These are phyloP conservation scores for Durio zibethinus DNA, from an alignment of 345 rosid genomes.

Conservation along the genomic window DNA sequence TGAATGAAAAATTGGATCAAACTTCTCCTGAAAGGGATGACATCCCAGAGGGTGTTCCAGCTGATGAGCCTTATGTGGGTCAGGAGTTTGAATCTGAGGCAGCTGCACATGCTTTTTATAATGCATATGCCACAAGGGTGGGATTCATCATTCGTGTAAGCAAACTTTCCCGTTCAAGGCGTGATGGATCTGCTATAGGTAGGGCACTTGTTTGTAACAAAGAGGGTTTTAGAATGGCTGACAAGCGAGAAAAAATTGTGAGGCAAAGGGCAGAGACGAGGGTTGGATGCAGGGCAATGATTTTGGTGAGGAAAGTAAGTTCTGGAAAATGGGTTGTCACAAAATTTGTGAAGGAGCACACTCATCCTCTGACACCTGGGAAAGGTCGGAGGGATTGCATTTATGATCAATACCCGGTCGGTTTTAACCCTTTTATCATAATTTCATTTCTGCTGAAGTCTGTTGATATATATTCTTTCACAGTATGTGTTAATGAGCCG, in stretches of 20 bases:
- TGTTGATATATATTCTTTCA: not conserved
- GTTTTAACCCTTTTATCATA: conserved; percentile 26
- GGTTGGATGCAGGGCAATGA: conserved; percentile 99
- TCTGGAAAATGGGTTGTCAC: conserved; percentile 94
- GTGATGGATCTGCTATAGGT: conserved; percentile 93
- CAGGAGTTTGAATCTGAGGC: conserved; percentile 93
- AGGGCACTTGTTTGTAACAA: conserved; percentile 96
- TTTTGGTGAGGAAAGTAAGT: conserved; percentile 86
- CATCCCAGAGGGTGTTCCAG: conserved; percentile 34
- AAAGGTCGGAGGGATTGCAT: conserved; percentile 88
- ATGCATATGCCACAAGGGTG: conserved; percentile 73
- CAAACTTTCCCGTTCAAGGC: conserved; percentile 92
- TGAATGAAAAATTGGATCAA: conserved; percentile 48
- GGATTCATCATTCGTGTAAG: conserved; percentile 97
- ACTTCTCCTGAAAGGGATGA: conserved; percentile 30
- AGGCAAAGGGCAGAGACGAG: conserved; percentile 97
- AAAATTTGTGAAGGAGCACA: conserved; percentile 87
- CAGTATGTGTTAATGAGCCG: not conserved
- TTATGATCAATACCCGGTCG: conserved; percentile 95
- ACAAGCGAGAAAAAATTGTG: conserved; percentile 87
- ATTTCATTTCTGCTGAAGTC: not conserved
- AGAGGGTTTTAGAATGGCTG: conserved; percentile 91
- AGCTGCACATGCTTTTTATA: conserved; percentile 90
- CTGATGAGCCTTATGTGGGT: conserved; percentile 77
- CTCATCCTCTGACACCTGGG: conserved; percentile 83